Conservation (phyloP, 768 basidiomycete genomes). For the Strobilomyces confusus region DNA sequence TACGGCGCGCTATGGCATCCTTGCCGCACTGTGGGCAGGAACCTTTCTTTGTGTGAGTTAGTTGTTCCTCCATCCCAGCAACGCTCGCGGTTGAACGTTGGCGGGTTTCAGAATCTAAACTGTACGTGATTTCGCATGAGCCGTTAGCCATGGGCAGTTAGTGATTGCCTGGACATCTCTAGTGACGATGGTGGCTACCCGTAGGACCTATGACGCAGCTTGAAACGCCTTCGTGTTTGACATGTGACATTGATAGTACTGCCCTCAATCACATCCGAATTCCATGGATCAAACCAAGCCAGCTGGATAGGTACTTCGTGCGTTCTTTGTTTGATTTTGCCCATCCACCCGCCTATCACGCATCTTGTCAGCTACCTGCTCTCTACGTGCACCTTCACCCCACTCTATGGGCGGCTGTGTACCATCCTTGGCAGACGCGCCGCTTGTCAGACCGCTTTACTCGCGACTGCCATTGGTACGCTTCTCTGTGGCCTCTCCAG, state of each 20-base stretch:
- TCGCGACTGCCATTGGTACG: constrained; percentile 7
- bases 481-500: constrained; percentile 9
- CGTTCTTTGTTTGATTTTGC: not conserved
- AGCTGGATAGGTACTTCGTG: constrained; percentile 28
- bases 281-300: constrained; percentile 26
- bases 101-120: not conserved
- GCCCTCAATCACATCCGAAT: constrained; percentile 22
- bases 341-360: not conserved
- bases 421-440: constrained; percentile 12
- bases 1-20: constrained; percentile 55
- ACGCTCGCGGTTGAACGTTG: not conserved
- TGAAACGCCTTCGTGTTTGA: not conserved
- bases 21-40: constrained; percentile 65
- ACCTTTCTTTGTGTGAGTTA: constrained; percentile 61
- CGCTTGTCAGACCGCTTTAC: constrained; percentile 13
- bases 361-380: constrained; percentile 6
- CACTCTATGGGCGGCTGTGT: constrained; percentile 17
- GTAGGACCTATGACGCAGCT: not conserved
- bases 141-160: not conserved
- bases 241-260: not conserved
- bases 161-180: not conserved
- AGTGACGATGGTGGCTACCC: constrained; percentile 26
- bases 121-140: not conserved
- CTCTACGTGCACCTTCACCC: constrained; percentile 17
- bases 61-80: not conserved